These are phyloP conservation scores for Sordariomycetes sp. DNA, from an alignment of 2,329 filamentous ascomycete species.

Conservation along the genomic window DNA sequence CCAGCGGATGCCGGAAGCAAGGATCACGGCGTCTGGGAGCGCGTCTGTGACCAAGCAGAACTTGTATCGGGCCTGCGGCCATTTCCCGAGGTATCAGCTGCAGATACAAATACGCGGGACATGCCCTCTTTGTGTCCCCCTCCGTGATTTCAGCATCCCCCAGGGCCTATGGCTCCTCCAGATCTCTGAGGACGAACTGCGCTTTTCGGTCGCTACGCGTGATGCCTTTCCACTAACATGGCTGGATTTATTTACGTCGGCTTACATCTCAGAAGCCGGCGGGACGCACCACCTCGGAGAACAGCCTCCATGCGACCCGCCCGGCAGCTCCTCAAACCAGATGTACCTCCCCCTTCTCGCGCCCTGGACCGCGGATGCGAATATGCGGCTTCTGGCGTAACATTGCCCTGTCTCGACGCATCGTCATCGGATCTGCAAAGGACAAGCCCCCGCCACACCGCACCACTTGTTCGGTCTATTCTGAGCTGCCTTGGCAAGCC, in stretches of 20 bases:
- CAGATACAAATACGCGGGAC: neutral
- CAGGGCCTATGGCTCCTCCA: too few relatives aligned
- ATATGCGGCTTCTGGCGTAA: too few relatives aligned
- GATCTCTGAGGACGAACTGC: too few relatives aligned
- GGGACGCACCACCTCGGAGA: neutral
- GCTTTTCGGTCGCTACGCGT: too few relatives aligned
- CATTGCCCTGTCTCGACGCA: too few relatives aligned
- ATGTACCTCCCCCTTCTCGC: neutral
- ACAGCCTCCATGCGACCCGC: neutral
- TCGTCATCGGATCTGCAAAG: too few relatives aligned
- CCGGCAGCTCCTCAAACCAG: neutral
- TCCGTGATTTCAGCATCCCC: too few relatives aligned
- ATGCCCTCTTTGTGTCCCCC: neutral
- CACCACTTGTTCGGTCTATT: too few relatives aligned
- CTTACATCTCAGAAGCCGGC: neutral
- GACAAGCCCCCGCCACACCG: too few relatives aligned
- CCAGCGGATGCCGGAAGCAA: neutral
- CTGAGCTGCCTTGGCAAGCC: too few relatives aligned
- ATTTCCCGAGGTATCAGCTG: neutral
- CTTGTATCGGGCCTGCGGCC: neutral
- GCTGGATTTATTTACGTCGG: too few relatives aligned
- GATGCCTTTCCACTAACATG: too few relatives aligned
- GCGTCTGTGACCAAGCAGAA: neutral
- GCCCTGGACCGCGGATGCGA: neutral
- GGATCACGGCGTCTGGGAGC: neutral